These are phyloP conservation scores for Trichoderma virens DNA, from an alignment of 495 filamentous ascomycete genomes.

Conservation along the genomic window DNA sequence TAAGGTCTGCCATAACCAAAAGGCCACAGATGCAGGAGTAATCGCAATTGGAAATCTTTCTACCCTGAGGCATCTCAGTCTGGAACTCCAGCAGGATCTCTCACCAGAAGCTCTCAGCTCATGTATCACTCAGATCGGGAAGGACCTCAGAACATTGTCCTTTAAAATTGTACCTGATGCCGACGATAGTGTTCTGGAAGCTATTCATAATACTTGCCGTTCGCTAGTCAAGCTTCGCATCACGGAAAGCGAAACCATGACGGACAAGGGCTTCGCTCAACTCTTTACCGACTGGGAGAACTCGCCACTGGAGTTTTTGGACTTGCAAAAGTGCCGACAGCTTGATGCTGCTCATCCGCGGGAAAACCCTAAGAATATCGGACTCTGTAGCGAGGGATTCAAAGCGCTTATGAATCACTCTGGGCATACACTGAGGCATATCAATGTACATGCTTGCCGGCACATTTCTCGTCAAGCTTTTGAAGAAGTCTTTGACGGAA, in stretches of 20 bases:
- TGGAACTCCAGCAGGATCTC: constrained; percentile 45
- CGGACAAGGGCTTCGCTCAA: constrained; percentile 57
- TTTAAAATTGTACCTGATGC: constrained; percentile 51
- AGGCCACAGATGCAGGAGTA: constrained; percentile 38
- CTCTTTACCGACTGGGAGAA: constrained; percentile 77
- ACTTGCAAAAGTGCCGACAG: constrained; percentile 67
- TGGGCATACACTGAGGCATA: constrained; percentile 46
- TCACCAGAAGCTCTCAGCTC: neutral
- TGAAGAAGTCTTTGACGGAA: constrained; percentile 56
- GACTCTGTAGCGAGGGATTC: constrained; percentile 68
- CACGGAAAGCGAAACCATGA: constrained; percentile 62
- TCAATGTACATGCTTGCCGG: constrained; percentile 73
- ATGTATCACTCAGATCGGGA: constrained; percentile 51
- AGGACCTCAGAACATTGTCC: constrained; percentile 60
- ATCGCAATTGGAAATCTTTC: constrained; percentile 46
- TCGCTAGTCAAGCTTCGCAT: constrained; percentile 69
- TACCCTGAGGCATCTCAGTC: constrained; percentile 62
- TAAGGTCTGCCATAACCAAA: constrained; percentile 57
- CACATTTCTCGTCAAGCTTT: constrained; percentile 64
- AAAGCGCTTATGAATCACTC: constrained; percentile 79
- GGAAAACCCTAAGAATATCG: constrained; percentile 54
- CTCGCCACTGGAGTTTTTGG: constrained; percentile 54
- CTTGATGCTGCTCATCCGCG: constrained; percentile 51
- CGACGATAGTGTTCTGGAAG: constrained; percentile 54
- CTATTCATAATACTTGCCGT: constrained; percentile 60